These are phyloP conservation scores for Mycogone perniciosa DNA, from an alignment of 2,329 filamentous ascomycete genomes.

Conservation along the genomic window DNA sequence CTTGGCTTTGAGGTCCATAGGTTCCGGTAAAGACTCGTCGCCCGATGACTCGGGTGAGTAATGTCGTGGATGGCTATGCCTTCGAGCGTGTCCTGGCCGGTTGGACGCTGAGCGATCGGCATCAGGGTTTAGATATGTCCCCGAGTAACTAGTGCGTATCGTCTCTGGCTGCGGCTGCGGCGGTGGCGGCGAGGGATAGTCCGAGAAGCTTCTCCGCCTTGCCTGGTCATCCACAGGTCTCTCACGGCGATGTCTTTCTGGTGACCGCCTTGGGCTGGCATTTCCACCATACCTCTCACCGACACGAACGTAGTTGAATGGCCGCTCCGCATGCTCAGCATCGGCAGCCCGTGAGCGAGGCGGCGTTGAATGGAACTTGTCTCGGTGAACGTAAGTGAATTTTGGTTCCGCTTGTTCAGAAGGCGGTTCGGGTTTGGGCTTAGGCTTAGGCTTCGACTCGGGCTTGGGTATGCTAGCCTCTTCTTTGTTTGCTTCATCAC, in stretches of 20 bases:
- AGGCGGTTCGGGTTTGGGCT: slow-evolving; percentile 18
- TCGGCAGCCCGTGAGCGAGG: slow-evolving; percentile 26
- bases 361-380: slow-evolving; percentile 23
- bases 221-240: slow-evolving; percentile 36
- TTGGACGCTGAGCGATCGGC: slow-evolving; percentile 22
- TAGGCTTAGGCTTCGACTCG: slow-evolving; percentile 15
- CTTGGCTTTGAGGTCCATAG: slow-evolving; percentile 19
- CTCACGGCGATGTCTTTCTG: slow-evolving; percentile 30
- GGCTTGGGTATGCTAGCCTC: slow-evolving; percentile 32
- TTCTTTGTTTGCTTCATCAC: slow-evolving; percentile 30
- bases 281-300: slow-evolving; percentile 27
- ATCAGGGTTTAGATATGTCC: slow-evolving; percentile 31
- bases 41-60: slow-evolving; percentile 37
- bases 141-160: slow-evolving; percentile 21
- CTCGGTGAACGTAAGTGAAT: slow-evolving; percentile 31
- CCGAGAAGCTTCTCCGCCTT: slow-evolving; percentile 46
- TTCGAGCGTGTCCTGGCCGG: slow-evolving; percentile 29
- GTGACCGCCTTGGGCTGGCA: slow-evolving; percentile 25
- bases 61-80: slow-evolving; percentile 45
- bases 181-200: slow-evolving; percentile 37
- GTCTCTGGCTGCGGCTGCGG: slow-evolving; percentile 27
- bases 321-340: slow-evolving; percentile 27
- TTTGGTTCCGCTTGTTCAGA: slow-evolving; percentile 30
- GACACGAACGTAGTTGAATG: slow-evolving; percentile 36
- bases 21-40: slow-evolving; percentile 27